A percentile compares a stretch with the other conserved stretches of the same genome.
These are phyloP conservation scores for Epichloe bromicola DNA, from an alignment of 2,329 filamentous ascomycete genomes.

Conservation along the genomic window DNA sequence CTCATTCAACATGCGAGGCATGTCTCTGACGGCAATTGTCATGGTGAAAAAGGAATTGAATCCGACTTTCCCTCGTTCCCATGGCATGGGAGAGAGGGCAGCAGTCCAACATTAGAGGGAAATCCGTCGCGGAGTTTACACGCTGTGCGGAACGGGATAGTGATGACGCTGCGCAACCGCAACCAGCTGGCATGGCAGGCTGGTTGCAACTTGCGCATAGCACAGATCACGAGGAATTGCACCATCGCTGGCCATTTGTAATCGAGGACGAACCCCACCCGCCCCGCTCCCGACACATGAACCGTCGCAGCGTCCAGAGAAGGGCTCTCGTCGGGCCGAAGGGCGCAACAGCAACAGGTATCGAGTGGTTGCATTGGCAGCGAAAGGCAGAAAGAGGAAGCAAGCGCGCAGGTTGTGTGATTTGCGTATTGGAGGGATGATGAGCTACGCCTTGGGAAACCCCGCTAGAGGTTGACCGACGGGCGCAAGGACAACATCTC, in stretches of 20 bases:
- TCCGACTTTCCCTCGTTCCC: too few relatives aligned
- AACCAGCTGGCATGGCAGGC: not conserved
- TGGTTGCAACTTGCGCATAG: constrained; percentile 3
- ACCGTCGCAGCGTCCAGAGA: constrained; percentile 8
- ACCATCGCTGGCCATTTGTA: constrained; percentile 40
- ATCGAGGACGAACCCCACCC: constrained; percentile 14
- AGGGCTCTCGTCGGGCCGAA: not conserved
- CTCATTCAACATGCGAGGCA: not conserved
- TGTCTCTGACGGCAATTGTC: not conserved
- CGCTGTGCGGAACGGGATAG: not conserved
- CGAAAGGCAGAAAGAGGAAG: not conserved
- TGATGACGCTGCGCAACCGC: not conserved
- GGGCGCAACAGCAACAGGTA: not conserved
- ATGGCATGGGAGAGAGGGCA: not conserved
- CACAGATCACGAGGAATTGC: constrained; percentile 48
- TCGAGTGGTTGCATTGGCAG: not conserved
- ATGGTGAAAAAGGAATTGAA: too few relatives aligned
- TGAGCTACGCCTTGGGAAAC: not conserved
- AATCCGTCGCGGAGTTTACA: not conserved
- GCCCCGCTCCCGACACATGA: constrained; percentile 15
- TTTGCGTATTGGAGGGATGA: not conserved
- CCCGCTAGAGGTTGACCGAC: not conserved
- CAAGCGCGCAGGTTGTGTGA: constrained; percentile 3
- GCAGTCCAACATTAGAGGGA: not conserved
- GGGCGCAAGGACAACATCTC: not conserved